Evolutionary conservation across 2,329 filamentous ascomycete genomes (phyloP), one percentile per base, ranked within the genome.

Genomic region (Bipolaris zeicola): DNA sequence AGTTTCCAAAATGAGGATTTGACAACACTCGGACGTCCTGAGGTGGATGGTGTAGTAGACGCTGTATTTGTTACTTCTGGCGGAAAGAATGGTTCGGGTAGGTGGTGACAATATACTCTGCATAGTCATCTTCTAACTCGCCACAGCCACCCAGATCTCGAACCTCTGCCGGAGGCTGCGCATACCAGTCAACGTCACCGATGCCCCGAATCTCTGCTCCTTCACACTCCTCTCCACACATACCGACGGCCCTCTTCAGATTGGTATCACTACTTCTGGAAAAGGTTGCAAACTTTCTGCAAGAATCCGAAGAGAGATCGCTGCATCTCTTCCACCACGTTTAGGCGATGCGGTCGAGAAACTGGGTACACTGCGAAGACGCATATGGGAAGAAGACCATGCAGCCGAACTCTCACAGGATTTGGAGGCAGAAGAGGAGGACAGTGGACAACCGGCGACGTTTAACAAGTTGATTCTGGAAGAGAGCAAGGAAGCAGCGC

Each of bases 191-290:
- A 99, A 99, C 76, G 92, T 98, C 24, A 86, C 92, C 58, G 95
- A 99, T 78, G 86, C 90, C 0, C 91, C 94, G 0, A 83, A 86
- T 33, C 87, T 98, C 14, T 97, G 92, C 79, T 91, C 91, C 24
- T 96, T 99, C 75, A 89, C 90, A 5, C 83, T 99, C 50, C 86
- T 98, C 43, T 95, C 92, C 22, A 96, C 91, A 6, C 88, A 98
- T 75, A 87, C 85, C 52, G 93, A 97, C 70, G 95, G 95, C 0
- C 94, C 95, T 8, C 82, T 99, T 38, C 95, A 98, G 73, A 89
- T 99, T 58, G 95, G 95, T 60, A 90, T 99, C 55, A 98, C 95
- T 3, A 98, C 95, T 0, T 97, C 96, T 56, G 94, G 95, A 18
- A 89, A 90, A 67, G 95, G 95, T 1, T 98, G 95, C 80, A 97